Evolutionary conservation across 345 rosid genomes (phyloP).

Genomic region (Hibiscus syriacus): DNA sequence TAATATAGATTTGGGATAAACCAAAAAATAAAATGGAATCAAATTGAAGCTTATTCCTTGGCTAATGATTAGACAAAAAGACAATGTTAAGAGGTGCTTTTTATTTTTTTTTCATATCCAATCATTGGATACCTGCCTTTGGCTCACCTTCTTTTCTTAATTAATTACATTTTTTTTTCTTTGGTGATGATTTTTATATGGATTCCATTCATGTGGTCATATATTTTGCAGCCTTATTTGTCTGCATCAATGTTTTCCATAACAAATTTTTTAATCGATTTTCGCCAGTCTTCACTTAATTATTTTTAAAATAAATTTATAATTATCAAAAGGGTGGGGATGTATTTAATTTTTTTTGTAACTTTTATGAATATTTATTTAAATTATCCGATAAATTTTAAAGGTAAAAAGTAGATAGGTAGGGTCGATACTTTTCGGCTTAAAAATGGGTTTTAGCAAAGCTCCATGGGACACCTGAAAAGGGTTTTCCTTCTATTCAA

Average conservation of each 20-base stretch:
- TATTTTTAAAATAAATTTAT: too few species aligned
- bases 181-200: neutral
- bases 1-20: neutral
- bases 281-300: too few species aligned
- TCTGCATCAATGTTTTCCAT: conserved; percentile 11
- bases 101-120: conserved; percentile 16
- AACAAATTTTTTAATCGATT: neutral
- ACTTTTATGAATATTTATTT: too few species aligned
- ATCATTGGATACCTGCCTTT: conserved; percentile 23
- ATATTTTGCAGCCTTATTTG: conserved; percentile 9
- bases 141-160: neutral
- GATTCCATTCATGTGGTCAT: conserved; percentile 17
- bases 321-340: too few species aligned
- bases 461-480: too few species aligned
- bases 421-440: too few species aligned
- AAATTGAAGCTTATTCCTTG: conserved; percentile 29
- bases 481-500: too few species aligned
- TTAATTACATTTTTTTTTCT: neutral
- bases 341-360: too few species aligned
- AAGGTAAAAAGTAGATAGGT: too few species aligned
- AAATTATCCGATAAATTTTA: too few species aligned
- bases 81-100: conserved; percentile 15
- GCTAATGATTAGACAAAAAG: conserved; percentile 28
- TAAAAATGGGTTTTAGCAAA: too few species aligned
- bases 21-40: conserved; percentile 27